Percentiles rank a stretch among this genome's conserved stretches.
These are phyloP conservation scores for Globisporangium alternatum DNA, from an alignment of 352 stramenopile species.

Conservation along the genomic window DNA sequence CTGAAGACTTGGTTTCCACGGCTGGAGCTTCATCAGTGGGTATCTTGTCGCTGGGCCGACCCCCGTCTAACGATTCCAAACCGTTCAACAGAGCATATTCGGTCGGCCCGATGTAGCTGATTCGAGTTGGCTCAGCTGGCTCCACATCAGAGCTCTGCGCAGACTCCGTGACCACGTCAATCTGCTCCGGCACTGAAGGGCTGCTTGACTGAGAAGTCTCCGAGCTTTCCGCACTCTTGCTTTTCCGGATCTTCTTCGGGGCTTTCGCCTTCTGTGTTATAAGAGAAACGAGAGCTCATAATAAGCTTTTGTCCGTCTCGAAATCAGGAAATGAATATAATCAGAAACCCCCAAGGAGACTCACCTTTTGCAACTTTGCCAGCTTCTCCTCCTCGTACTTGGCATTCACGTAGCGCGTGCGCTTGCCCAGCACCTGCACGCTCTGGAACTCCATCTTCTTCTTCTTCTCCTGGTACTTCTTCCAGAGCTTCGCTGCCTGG, in stretches of 20 bases:
- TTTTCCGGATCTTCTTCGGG: not conserved
- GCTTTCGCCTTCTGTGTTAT: not conserved
- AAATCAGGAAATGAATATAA: not conserved
- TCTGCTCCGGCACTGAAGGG: not conserved
- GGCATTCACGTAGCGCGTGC: constrained; percentile 47
- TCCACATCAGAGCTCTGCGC: not conserved
- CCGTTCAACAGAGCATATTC: not conserved
- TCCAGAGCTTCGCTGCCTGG: constrained; percentile 63
- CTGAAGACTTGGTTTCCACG: not conserved
- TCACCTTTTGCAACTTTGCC: not conserved
- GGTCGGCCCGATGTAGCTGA: too few species aligned
- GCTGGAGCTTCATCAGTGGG: not conserved
- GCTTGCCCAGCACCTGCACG: constrained; percentile 46
- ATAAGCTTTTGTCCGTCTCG: not conserved
- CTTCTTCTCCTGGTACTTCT: constrained; percentile 71
- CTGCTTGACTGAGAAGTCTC: not conserved
- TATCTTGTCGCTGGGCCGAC: not conserved
- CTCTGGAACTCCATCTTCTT: constrained; percentile 43
- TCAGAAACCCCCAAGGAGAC: not conserved
- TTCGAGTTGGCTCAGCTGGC: not conserved
- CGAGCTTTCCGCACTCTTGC: not conserved
- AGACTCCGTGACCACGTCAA: not conserved
- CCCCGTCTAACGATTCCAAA: not conserved
- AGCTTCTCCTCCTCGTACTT: constrained; percentile 11
- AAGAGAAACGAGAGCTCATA: not conserved